Evolutionary conservation across 2,329 filamentous ascomycete genomes (phyloP), one percentile per base, ranked within the genome.

Genomic region (Pseudogymnoascus pannorum): DNA sequence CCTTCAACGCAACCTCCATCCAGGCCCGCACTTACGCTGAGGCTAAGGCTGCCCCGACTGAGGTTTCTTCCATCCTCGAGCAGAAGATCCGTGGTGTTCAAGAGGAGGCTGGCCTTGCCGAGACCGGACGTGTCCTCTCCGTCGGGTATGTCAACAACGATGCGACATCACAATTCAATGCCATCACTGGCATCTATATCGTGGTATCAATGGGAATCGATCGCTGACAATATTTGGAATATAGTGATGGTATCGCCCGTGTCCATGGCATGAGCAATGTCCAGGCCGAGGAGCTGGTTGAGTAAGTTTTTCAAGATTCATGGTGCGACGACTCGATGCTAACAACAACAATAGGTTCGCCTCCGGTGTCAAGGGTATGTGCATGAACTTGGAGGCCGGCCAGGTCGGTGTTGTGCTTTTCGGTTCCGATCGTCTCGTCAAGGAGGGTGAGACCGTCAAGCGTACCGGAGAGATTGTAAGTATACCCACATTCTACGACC

Each of bases 351-450:
- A 22, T 8, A 97, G 92, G 85, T 99, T 99, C 84, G 91, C 94
- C 75, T 99, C 94, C 70, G 94, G 94, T 79, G 94, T 97, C 81
- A 97, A 97, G 88, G 94, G 94, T 80, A 99, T 99, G 94, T 97
- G 93, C 91, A 97, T 99, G 93, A 99, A 99, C 90, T 88, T 99
- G 81, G 94, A 99, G 84, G 94, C 94, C 80, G 94, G 94, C 79
- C 94, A 97, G 82, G 94, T 99, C 83, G 94, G 94, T 96, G 92
- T 99, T 75, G 94, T 99, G 87, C 87, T 99, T 76, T 99, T 99
- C 87, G 94, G 94, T 88, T 97, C 94, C 76, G 94, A 99, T 83
- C 92, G 94, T 92, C 86, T 97, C 74, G 94, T 99, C 87, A 94
- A 91, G 86, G 94, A 99, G 82, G 94, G 94, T 76, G 93, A 99